Evolutionary conservation across 306 rosid genomes (phyloP).

Genomic region (Trifolium repens): DNA sequence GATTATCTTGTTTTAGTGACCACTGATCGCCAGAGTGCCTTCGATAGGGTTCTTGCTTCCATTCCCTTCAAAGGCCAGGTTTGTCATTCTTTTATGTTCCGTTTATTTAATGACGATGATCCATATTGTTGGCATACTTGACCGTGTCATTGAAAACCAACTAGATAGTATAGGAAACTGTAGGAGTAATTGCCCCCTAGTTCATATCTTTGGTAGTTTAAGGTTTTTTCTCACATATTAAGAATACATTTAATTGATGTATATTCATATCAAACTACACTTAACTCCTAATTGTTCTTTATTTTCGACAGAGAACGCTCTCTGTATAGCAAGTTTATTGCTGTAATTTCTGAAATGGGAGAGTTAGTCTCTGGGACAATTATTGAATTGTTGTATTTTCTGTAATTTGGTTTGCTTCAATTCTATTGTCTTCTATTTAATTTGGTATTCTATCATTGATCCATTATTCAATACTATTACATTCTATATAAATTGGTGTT

Average conservation of each 20-base stretch:
- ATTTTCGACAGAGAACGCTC: not conserved
- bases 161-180: not conserved
- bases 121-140: not conserved
- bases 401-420: not conserved
- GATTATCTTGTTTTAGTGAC: slow-evolving; percentile 87
- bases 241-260: not conserved
- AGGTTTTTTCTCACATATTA: too few species aligned
- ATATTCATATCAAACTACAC: not conserved
- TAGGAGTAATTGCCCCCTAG: not conserved
- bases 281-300: not conserved
- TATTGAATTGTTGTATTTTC: not conserved
- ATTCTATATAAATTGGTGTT: not conserved
- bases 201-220: not conserved
- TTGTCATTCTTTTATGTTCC: not conserved
- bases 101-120: not conserved
- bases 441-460: not conserved
- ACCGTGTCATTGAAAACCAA: not conserved
- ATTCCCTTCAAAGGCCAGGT: slow-evolving; percentile 95
- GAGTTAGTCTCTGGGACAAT: not conserved
- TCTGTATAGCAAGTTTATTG: not conserved
- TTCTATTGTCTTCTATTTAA: not conserved
- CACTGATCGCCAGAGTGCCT: slow-evolving; percentile 93
- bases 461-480: not conserved
- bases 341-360: not conserved
- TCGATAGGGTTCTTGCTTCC: slow-evolving; percentile 97